These are phyloP conservation scores for Sergeia podlipaevii DNA, from an alignment of 208 protist genomes.

Conservation along the genomic window DNA sequence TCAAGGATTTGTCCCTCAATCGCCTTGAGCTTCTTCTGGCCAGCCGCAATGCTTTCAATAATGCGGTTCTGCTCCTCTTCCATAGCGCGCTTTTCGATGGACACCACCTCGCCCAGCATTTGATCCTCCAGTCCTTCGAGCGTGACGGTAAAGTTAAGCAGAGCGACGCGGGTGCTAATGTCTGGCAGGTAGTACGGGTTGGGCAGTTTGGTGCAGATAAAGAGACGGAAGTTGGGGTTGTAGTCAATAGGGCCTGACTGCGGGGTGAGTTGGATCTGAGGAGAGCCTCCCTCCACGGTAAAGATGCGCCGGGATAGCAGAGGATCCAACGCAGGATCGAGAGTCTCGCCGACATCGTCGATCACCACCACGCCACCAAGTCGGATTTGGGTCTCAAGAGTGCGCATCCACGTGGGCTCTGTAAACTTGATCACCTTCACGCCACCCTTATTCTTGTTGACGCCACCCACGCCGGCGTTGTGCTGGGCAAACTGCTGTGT, in stretches of 20 bases:
- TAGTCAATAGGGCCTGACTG: conserved; percentile 90
- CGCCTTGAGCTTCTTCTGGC: conserved; percentile 89
- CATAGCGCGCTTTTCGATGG: conserved; percentile 90
- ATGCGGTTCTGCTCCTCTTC: conserved; percentile 95
- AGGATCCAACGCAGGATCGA: conserved; percentile 94
- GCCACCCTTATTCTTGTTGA: conserved; percentile 20
- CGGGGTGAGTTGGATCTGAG: conserved; percentile 85
- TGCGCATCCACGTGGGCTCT: conserved; percentile 91
- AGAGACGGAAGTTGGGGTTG: conserved; percentile 91
- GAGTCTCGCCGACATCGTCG: conserved; percentile 94
- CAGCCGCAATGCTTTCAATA: conserved; percentile 88
- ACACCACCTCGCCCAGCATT: conserved; percentile 93
- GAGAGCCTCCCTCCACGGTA: conserved; percentile 56
- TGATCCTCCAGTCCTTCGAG: conserved; percentile 94
- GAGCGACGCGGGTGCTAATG: conserved; percentile 93
- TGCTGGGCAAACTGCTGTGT: conserved; percentile 63
- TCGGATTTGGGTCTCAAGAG: conserved; percentile 91
- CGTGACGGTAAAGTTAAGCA: conserved; percentile 98
- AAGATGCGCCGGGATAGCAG: conserved; percentile 90
- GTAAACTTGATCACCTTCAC: conserved; percentile 87
- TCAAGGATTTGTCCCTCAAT: conserved; percentile 94
- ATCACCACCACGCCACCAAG: conserved; percentile 92
- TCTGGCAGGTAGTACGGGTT: conserved; percentile 97
- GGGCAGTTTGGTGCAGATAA: conserved; percentile 94
- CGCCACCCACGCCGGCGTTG: conserved; percentile 8